phyloP scores from a whole-genome alignment of 352 stramenopile species.

The Discostella stelligera region DNA sequence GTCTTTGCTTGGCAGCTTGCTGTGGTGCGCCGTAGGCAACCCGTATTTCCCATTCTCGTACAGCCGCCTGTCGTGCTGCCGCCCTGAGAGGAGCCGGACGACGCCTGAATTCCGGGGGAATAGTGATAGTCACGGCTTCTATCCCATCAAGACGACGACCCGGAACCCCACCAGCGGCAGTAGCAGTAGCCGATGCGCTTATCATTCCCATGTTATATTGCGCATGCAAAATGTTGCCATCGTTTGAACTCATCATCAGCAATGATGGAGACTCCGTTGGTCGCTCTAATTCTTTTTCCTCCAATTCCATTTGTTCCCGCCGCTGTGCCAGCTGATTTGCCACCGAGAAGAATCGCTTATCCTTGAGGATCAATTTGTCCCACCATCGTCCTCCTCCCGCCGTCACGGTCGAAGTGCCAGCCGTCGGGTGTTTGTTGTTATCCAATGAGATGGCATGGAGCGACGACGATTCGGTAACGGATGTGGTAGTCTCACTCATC shows the following conservation, averaged over 20 bases:
- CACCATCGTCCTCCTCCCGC: constrained; percentile 35
- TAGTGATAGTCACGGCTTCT: constrained; percentile 55
- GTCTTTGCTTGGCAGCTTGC: neutral
- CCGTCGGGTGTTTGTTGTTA: neutral
- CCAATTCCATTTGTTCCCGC: constrained; percentile 40
- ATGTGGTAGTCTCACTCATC: neutral
- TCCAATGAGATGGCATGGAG: neutral
- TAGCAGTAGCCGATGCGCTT: neutral
- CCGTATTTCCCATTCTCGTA: constrained; percentile 73
- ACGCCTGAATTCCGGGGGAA: constrained; percentile 55
- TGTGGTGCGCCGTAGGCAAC: constrained; percentile 39
- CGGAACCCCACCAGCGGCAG: constrained; percentile 32
- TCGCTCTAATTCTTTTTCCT: constrained; percentile 49
- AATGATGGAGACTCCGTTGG: constrained; percentile 32
- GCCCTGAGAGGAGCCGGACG: constrained; percentile 40
- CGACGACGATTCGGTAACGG: constrained; percentile 2
- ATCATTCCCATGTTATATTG: neutral
- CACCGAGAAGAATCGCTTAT: constrained; percentile 47
- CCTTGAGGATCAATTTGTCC: constrained; percentile 44
- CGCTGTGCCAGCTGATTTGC: constrained; percentile 36
- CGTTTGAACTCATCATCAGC: constrained; percentile 20
- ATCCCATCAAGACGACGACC: constrained; percentile 70
- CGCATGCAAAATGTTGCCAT: constrained; percentile 8
- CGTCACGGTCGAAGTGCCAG: neutral
- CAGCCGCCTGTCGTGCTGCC: constrained; percentile 57